Evolutionary conservation across 108 stramenopile species (phyloP), one percentile per base, ranked within the genome.

Genomic region (Pseudonitzschia multiseries): DNA sequence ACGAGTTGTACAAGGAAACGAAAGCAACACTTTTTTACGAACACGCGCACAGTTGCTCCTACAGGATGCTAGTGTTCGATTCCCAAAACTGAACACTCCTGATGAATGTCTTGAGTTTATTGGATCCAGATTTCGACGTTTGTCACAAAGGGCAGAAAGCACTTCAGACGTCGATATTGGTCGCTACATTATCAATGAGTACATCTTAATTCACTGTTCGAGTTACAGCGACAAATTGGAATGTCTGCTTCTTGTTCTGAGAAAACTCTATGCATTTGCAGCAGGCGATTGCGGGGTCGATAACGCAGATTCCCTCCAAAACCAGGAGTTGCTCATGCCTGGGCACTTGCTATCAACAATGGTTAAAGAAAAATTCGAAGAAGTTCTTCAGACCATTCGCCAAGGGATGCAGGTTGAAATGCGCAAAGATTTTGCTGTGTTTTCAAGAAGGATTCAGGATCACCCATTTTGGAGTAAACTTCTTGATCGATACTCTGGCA

Each of bases 361-460:
- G 70, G 83, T 99, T 13, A 99, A 97, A 75, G 99, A 99, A 83
- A 96, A 97, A 75, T 84, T 99, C 60, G 95, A 92, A 42, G 96
- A 97, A 74, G 77, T 83, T 63, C 74, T 99, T 22, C 72, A 81
- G 68, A 83, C 81, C 17, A 77, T 94, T 28, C 83, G 93, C 0
- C 51, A 87, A 53, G 89, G 90, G 32, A 72, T 95, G 62, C 54
- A 82, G 40, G 79, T 79, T 26, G 91, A 90, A 65, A 89, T 97
- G 80, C 71, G 85, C 48, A 77, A 84, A 46, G 91, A 97, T 63
- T 91, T 80, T 60, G 52, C 66, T 15, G 60, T 62, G 9, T 70
- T 70, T 56, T 51, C 56, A 12, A 68, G 75, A 31, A 83, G 83
- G 51, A 75, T 90, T 17, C 68, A 71, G n/a, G 81, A 87, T 33